Evolutionary conservation across 257 asterid species (phyloP), one percentile per base, ranked within the genome.

Genomic region (Ehretia macrophylla): DNA sequence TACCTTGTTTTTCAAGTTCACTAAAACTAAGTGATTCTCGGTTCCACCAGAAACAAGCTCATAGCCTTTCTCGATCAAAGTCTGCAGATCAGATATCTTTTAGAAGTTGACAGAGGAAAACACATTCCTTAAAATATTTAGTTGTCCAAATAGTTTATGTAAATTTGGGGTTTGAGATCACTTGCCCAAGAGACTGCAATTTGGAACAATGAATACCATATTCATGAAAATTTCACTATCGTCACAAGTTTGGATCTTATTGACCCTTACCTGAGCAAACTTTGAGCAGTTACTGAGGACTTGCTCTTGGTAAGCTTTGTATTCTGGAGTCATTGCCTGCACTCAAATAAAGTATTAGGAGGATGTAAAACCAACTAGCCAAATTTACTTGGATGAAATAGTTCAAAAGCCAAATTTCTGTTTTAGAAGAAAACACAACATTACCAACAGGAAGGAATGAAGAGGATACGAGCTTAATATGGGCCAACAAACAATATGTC

Each of bases 31-130:
- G 68, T 89, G 97, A 77, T 85, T 88, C 14, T 88, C 97, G 3
- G 97, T 85, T 79, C 97, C 95, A 18, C 97, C 95, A 40, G 97
- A 85, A 48, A 88, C 95, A 59, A 88, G 88, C 55, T 88, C 95
- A 45, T 88, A 85, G 61, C 97, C 97, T 20, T 44, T 60, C 63
- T 59, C 70, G 14, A 18, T 38, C 62, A 85, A 72, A 60, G 88
- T 71, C 95, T 88, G 78, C 83, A 76, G 70, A 64, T 64, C 32
- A 51, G 60, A n/a, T n/a, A n/a, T n/a, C n/a, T n/a, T n/a, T n/a
- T n/a, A 70, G 68, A 11, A 60, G 42, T 52, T n/a, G 8, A 55
- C 10, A 46, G 19, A 21, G 3, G 40, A 57, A 42, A 17, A 54
- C 66, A 54, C 19, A n/a, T 32, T 11, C 22, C 11, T 17, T 17